A percentile compares a stretch with the other conserved stretches of the same genome.
phyloP scores from a whole-genome alignment of 208 protist species.

The Leishmania tropica region DNA sequence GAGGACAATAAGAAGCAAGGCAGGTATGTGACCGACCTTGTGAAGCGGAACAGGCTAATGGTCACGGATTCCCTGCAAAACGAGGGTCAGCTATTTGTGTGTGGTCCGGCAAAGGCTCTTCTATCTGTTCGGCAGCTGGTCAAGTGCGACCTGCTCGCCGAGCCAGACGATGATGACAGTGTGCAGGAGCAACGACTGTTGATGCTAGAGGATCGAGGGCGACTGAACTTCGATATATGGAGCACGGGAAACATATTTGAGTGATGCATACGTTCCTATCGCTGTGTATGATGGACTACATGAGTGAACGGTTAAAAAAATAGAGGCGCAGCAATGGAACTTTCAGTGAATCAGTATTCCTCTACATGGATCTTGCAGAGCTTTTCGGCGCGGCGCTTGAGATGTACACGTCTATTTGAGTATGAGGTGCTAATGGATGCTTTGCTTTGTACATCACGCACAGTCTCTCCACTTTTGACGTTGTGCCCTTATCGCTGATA shows the following conservation, averaged over 20 bases:
- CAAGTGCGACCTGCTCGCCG: slow-evolving; percentile 46
- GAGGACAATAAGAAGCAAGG: slow-evolving; percentile 1
- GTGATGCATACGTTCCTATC: background rate
- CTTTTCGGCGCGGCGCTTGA: background rate
- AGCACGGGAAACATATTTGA: slow-evolving; percentile 65
- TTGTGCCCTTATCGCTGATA: background rate
- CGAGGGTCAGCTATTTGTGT: slow-evolving; percentile 61
- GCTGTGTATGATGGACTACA: background rate
- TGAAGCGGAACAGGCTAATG: slow-evolving; percentile 32
- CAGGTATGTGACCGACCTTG: slow-evolving; percentile 70
- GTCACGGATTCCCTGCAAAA: slow-evolving; percentile 38
- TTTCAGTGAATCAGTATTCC: background rate
- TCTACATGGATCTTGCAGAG: background rate
- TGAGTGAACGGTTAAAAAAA: background rate
- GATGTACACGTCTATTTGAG: background rate
- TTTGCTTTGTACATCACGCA: background rate
- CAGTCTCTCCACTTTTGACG: background rate
- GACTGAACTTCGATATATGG: slow-evolving; percentile 83
- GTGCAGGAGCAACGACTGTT: slow-evolving; percentile 64
- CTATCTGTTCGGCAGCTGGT: slow-evolving; percentile 53
- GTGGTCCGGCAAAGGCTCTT: slow-evolving; percentile 64
- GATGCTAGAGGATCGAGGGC: slow-evolving; percentile 51
- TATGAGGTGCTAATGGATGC: background rate
- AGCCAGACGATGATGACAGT: slow-evolving; percentile 77
- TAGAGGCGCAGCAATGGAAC: background rate